These are phyloP conservation scores for Lodderomyces beijingensis DNA, from an alignment of 1,139 yeast genomes.

Conservation along the genomic window DNA sequence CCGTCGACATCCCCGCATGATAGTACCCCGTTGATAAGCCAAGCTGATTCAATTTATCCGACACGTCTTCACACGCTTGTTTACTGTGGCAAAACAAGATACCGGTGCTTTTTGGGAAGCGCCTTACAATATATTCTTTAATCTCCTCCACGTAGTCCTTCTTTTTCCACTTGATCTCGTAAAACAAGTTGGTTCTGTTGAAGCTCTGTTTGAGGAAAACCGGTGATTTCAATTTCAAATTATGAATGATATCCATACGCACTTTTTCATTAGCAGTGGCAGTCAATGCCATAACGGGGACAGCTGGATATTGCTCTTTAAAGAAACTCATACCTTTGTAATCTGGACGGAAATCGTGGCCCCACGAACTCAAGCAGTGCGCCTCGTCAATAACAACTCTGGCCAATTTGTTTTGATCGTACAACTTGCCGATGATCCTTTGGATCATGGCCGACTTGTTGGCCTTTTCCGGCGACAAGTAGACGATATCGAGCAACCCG, in stretches of 20 bases:
- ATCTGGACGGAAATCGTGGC: slow-evolving; percentile 97
- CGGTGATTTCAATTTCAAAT: slow-evolving; percentile 54
- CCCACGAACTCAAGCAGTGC: slow-evolving; percentile 98
- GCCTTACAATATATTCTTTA: slow-evolving; percentile 47
- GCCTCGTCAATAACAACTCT: slow-evolving; percentile 96
- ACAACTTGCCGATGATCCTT: slow-evolving; percentile 54
- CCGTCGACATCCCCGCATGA: slow-evolving; percentile 91
- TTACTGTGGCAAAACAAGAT: slow-evolving; percentile 93
- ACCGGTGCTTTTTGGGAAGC: slow-evolving; percentile 65
- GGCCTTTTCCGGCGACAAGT: slow-evolving; percentile 94
- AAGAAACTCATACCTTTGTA: slow-evolving; percentile 77
- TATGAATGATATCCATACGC: slow-evolving; percentile 76
- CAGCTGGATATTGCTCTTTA: slow-evolving; percentile 66
- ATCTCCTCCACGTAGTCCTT: slow-evolving; percentile 59
- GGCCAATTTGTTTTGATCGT: slow-evolving; percentile 58
- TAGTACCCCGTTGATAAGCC: slow-evolving; percentile 74
- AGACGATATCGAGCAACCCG: slow-evolving; percentile 72
- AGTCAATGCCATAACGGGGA: slow-evolving; percentile 94
- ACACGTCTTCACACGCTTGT: slow-evolving; percentile 79
- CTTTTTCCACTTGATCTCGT: slow-evolving; percentile 67
- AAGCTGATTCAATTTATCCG: slow-evolving; percentile 51
- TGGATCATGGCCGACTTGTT: slow-evolving; percentile 71
- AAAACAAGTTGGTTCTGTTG: slow-evolving; percentile 80
- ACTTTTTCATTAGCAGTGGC: slow-evolving; percentile 97
- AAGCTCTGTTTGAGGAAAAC: slow-evolving; percentile 71